These are phyloP conservation scores for Hibiscus mutabilis DNA, from an alignment of 345 rosid species.

Conservation along the genomic window DNA sequence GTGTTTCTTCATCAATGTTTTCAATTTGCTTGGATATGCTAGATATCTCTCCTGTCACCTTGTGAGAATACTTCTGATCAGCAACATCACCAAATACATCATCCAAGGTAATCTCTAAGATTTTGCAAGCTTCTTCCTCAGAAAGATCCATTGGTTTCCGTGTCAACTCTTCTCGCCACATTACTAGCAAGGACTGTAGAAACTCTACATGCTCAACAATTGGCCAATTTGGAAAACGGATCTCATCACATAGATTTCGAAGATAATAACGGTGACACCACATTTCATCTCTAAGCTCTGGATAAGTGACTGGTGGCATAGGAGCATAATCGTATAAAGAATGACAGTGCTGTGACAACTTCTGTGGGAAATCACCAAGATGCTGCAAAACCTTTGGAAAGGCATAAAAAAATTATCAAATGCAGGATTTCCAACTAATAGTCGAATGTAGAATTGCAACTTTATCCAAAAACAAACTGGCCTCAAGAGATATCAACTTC, in stretches of 20 bases:
- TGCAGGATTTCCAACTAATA: slow-evolving; percentile 8
- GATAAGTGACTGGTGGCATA: slow-evolving; percentile 98
- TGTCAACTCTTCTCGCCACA: slow-evolving; percentile 99
- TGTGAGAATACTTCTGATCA: slow-evolving; percentile 30
- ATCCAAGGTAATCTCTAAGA: slow-evolving; percentile 79
- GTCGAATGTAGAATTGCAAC: background rate
- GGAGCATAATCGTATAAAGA: slow-evolving; percentile 93
- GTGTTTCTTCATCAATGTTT: slow-evolving; percentile 96
- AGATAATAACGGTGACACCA: slow-evolving; percentile 99
- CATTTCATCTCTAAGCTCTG: slow-evolving; percentile 99
- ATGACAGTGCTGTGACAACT: slow-evolving; percentile 95
- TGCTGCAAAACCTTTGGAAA: slow-evolving; percentile 87
- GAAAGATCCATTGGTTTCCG: slow-evolving; percentile 98
- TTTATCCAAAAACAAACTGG: no score
- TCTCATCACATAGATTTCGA: slow-evolving; percentile 86
- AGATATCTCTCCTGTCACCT: slow-evolving; percentile 44
- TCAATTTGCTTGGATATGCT: slow-evolving; percentile 80
- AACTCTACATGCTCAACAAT: slow-evolving; percentile 98
- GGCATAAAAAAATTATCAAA: slow-evolving; percentile 10
- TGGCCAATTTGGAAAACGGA: slow-evolving; percentile 92
- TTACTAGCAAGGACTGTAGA: slow-evolving; percentile 84
- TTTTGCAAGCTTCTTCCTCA: slow-evolving; percentile 95
- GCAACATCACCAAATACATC: slow-evolving; percentile 57
- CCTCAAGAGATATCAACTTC: no score
- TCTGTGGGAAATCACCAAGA: slow-evolving; percentile 97